Conservation (phyloP, 768 basidiomycete species). For the Russula sp. region DNA sequence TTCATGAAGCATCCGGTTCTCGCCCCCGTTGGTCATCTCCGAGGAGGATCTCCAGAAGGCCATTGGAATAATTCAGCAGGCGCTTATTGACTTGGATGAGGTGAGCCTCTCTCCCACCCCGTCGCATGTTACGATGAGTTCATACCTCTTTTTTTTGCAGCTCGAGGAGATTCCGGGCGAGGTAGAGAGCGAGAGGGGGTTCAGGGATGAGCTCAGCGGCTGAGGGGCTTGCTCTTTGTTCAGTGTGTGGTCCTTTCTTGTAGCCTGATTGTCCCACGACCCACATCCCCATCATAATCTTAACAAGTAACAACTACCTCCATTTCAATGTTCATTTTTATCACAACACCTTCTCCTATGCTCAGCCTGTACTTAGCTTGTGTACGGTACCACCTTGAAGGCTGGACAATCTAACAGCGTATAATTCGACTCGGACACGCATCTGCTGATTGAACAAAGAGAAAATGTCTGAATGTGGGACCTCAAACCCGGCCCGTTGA, state of each 20-base stretch:
- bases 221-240: conserved; percentile 17
- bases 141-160: conserved; percentile 27
- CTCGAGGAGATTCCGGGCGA: conserved; percentile 60
- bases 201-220: conserved; percentile 36
- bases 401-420: background rate
- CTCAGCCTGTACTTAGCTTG: background rate
- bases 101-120: conserved; percentile 34
- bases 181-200: conserved; percentile 54
- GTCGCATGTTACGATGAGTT: conserved; percentile 27
- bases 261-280: background rate
- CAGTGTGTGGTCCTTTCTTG: background rate
- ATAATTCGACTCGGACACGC: background rate
- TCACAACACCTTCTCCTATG: background rate
- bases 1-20: conserved; percentile 77
- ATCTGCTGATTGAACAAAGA: too few species aligned
- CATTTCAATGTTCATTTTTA: background rate
- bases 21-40: conserved; percentile 92
- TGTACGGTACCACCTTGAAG: too few species aligned
- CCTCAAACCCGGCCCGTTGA: too few species aligned
- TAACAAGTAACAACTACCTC: background rate
- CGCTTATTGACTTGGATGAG: conserved; percentile 73
- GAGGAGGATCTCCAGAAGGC: conserved; percentile 77
- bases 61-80: conserved; percentile 69
- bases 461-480: too few species aligned
- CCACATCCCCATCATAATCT: background rate